Percentiles rank a stretch among this genome's conserved stretches.
Conservation (phyloP, 148 eudicot species). For the Diospyros lotus region DNA sequence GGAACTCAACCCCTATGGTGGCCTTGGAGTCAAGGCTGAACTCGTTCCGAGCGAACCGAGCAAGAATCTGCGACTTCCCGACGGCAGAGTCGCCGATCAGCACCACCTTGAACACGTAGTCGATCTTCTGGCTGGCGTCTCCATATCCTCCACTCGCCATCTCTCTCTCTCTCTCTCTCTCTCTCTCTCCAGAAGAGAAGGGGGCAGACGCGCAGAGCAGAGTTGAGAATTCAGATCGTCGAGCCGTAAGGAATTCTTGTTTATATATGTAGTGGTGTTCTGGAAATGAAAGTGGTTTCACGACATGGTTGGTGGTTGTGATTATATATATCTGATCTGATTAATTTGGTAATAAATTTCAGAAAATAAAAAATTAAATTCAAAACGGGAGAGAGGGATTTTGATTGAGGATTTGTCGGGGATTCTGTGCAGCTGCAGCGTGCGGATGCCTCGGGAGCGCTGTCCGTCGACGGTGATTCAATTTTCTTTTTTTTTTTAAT, state of each 20-base stretch:
- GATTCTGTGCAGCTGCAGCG: background rate
- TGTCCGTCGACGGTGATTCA: background rate
- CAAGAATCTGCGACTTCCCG: conserved; percentile 71
- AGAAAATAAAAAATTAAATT: background rate
- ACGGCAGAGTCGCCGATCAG: conserved; percentile 76
- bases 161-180: background rate
- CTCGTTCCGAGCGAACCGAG: conserved; percentile 69
- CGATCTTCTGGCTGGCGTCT: conserved; percentile 53
- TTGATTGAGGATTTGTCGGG: background rate
- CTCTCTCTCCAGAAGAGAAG: conserved; percentile 6
- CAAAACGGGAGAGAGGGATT: no score
- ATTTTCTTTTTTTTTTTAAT: no score
- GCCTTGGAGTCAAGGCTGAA: conserved; percentile 81
- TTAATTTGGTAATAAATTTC: background rate
- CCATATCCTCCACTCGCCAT: conserved; percentile 43
- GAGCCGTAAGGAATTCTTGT: no score
- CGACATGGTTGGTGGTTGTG: no score
- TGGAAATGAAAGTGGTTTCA: no score
- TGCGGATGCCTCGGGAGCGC: background rate
- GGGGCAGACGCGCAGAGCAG: background rate
- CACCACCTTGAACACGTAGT: conserved; percentile 74
- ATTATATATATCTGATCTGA: no score
- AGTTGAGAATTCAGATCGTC: background rate
- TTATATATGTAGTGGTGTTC: no score
- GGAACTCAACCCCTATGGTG: conserved; percentile 24